These are phyloP conservation scores for Kuraishia ogatae DNA, from an alignment of 805 yeast species.

Conservation along the genomic window DNA sequence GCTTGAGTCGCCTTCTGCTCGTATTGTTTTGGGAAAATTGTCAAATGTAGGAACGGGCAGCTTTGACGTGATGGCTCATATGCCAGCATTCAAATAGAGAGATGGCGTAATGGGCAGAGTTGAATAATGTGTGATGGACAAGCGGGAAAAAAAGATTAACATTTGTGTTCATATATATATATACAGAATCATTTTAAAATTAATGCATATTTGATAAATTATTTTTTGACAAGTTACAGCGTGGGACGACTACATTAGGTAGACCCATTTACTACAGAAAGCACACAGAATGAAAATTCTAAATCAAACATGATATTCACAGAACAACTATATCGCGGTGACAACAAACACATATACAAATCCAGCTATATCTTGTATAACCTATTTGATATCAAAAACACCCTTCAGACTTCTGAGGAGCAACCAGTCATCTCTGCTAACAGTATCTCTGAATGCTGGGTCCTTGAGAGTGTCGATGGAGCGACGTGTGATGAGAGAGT, in stretches of 20 bases:
- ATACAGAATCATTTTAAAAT: neutral
- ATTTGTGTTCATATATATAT: neutral
- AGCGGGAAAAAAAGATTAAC: neutral
- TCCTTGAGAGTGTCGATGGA: conserved; percentile 97
- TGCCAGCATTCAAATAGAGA: conserved; percentile 22
- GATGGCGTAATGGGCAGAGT: neutral
- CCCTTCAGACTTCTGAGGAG: conserved; percentile 83
- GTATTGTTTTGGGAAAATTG: conserved; percentile 86
- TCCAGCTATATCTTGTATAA: neutral
- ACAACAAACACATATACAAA: neutral
- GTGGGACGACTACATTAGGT: too few relatives aligned
- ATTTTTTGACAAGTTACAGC: too few relatives aligned
- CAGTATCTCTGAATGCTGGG: conserved; percentile 93
- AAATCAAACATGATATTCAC: neutral
- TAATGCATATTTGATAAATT: neutral
- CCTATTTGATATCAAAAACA: conserved; percentile 70
- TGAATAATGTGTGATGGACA: neutral
- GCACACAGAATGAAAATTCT: too few relatives aligned
- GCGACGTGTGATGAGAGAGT: conserved; percentile 83
- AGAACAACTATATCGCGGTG: neutral
- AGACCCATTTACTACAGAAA: too few relatives aligned
- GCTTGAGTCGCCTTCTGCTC: conserved; percentile 85
- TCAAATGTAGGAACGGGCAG: conserved; percentile 94
- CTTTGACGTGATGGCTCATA: conserved; percentile 64
- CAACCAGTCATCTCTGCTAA: conserved; percentile 93